phyloP scores from a whole-genome alignment of 1,139 yeast species.

The Petasospora fabianii region DNA sequence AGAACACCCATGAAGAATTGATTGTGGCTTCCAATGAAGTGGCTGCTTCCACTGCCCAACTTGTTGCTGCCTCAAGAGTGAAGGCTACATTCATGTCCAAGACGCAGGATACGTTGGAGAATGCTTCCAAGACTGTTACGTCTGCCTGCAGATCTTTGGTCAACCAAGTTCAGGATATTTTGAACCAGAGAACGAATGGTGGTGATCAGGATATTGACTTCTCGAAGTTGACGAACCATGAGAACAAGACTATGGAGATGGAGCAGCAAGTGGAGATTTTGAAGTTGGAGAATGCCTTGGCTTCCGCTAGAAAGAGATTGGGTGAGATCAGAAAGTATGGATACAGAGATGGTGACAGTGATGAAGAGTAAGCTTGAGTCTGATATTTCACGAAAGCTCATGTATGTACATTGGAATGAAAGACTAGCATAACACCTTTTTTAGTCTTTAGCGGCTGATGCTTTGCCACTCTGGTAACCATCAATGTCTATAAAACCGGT shows the following conservation, averaged over 20 bases:
- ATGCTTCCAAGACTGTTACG: constrained; percentile 66
- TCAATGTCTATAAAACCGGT: too few relatives aligned
- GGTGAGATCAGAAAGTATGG: constrained; percentile 76
- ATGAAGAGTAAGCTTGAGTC: constrained; percentile 22
- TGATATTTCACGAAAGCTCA: too few relatives aligned
- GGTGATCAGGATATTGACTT: constrained; percentile 54
- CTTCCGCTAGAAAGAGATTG: constrained; percentile 70
- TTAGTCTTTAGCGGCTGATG: too few relatives aligned
- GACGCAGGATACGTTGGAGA: constrained; percentile 72
- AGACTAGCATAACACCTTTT: too few relatives aligned
- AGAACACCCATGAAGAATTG: constrained; percentile 73
- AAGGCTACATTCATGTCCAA: constrained; percentile 76
- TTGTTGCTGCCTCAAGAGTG: constrained; percentile 89
- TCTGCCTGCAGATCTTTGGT: constrained; percentile 74
- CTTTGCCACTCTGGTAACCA: too few relatives aligned
- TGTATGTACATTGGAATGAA: too few relatives aligned
- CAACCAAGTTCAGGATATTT: constrained; percentile 61
- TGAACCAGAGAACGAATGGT: constrained; percentile 35
- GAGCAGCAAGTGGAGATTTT: constrained; percentile 91
- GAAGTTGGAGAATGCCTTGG: constrained; percentile 72
- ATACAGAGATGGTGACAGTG: constrained; percentile 27
- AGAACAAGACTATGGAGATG: constrained; percentile 85
- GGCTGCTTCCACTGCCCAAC: constrained; percentile 89
- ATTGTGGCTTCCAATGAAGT: constrained; percentile 91
- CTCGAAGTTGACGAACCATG: constrained; percentile 68